Percentiles rank a stretch among this genome's conserved stretches.
Conservation (phyloP, 352 stramenopile species). For the Phytopythium delawarense region DNA sequence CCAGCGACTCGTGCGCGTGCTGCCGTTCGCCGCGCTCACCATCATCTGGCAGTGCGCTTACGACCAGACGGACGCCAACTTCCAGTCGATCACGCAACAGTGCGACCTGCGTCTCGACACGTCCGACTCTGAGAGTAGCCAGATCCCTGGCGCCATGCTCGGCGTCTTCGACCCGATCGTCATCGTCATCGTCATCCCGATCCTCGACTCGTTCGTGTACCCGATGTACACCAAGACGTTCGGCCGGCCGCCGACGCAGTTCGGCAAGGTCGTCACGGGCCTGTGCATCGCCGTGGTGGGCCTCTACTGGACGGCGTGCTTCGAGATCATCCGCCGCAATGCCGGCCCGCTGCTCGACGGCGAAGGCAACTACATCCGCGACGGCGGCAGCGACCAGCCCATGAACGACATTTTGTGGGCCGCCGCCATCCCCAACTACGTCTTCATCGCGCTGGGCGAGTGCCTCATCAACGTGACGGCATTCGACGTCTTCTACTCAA, state of each 20-base stretch:
- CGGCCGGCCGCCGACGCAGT: slow-evolving; percentile 25
- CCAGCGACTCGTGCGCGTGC: slow-evolving; percentile 46
- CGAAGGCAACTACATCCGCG: slow-evolving; percentile 29
- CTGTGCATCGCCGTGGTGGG: slow-evolving; percentile 24
- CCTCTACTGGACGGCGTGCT: slow-evolving; percentile 39
- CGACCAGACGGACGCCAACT: slow-evolving; percentile 67
- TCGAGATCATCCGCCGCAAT: slow-evolving; percentile 53
- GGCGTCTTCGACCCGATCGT: slow-evolving; percentile 42
- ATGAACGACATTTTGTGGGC: slow-evolving; percentile 65
- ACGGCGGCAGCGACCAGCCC: slow-evolving; percentile 33
- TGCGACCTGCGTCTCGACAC: slow-evolving; percentile 47
- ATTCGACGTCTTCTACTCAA: slow-evolving; percentile 59
- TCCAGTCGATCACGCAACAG: slow-evolving; percentile 70
- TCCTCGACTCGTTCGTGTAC: slow-evolving; percentile 37
- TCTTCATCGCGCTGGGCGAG: slow-evolving; percentile 51
- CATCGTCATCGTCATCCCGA: slow-evolving; percentile 34
- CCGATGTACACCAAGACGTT: slow-evolving; percentile 27
- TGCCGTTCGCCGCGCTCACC: slow-evolving; percentile 57
- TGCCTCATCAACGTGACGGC: slow-evolving; percentile 62
- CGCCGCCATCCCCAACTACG: slow-evolving; percentile 45
- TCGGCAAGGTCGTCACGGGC: slow-evolving; percentile 26
- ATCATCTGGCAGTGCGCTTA: slow-evolving; percentile 65
- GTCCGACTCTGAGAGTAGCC: slow-evolving; percentile 28
- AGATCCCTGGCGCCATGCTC: slow-evolving; percentile 53
- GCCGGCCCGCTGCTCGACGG: slow-evolving; percentile 26